A percentile compares a stretch with the other conserved stretches of the same genome.
These are phyloP conservation scores for Aspergillus glaucus DNA, from an alignment of 2,329 filamentous ascomycete species.

Conservation along the genomic window DNA sequence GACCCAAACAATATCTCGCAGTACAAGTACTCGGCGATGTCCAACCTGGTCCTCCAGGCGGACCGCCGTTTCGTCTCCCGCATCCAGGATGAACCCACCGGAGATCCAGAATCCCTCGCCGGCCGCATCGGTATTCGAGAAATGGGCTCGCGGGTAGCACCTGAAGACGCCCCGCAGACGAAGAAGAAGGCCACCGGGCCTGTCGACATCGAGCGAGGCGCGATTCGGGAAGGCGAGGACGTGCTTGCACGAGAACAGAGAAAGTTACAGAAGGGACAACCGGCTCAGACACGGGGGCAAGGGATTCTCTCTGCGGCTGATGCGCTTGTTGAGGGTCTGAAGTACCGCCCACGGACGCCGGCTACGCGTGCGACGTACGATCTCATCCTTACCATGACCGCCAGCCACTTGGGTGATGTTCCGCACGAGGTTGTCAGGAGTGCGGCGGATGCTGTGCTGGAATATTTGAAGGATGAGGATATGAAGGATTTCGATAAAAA, in stretches of 20 bases:
- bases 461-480: slow-evolving; percentile 89
- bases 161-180: slow-evolving; percentile 71
- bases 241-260: slow-evolving; percentile 76
- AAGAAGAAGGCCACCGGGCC: slow-evolving; percentile 65
- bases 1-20: slow-evolving; percentile 69
- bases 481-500: slow-evolving; percentile 98
- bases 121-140: slow-evolving; percentile 88
- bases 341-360: slow-evolving; percentile 83
- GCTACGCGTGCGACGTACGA: slow-evolving; percentile 92
- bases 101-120: slow-evolving; percentile 94
- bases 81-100: slow-evolving; percentile 88
- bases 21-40: slow-evolving; percentile 99
- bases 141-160: slow-evolving; percentile 81
- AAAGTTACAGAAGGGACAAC: slow-evolving; percentile 74
- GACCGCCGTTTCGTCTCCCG: slow-evolving; percentile 92
- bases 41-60: slow-evolving; percentile 99
- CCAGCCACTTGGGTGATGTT: slow-evolving; percentile 83
- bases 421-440: slow-evolving; percentile 86
- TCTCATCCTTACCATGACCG: slow-evolving; percentile 85
- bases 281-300: slow-evolving; percentile 61
- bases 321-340: slow-evolving; percentile 81
- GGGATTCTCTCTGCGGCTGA: slow-evolving; percentile 81
- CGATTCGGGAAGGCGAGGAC: slow-evolving; percentile 72
- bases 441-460: slow-evolving; percentile 84
- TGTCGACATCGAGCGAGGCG: slow-evolving; percentile 66